Evolutionary conservation across 75 land plant species (phyloP).

Genomic region (Cupressus sempervirens): DNA sequence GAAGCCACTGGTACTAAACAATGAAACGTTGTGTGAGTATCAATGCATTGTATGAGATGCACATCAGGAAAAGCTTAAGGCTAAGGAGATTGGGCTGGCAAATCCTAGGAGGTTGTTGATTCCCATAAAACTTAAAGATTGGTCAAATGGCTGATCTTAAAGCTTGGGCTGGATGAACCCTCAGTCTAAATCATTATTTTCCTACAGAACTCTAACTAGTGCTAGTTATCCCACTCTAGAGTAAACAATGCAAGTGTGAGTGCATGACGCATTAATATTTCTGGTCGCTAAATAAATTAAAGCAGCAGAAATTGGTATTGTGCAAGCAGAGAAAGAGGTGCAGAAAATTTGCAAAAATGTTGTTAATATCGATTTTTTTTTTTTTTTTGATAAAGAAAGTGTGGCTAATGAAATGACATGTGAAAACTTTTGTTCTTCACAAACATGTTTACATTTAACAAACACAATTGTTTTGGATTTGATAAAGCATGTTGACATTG

Average conservation of each 20-base stretch:
- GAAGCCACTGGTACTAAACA: no score
- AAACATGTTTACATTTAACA: not conserved
- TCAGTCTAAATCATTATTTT: not conserved
- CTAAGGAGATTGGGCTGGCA: no score
- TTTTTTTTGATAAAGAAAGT: not conserved
- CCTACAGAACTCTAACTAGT: not conserved
- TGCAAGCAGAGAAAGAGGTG: no score
- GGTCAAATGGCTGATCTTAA: no score
- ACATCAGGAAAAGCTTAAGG: no score
- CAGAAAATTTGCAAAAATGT: not conserved
- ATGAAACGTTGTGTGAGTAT: no score
- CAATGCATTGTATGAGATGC: no score
- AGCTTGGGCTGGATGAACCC: not conserved
- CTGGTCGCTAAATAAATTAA: not conserved
- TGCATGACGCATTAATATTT: not conserved
- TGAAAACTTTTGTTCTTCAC: not conserved
- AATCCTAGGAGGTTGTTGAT: no score
- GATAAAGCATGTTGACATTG: constrained; percentile 8
- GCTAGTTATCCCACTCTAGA: not conserved
- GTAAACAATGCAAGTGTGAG: not conserved
- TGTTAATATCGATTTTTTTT: not conserved
- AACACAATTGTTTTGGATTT: not conserved
- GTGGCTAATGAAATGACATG: not conserved
- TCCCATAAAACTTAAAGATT: no score
- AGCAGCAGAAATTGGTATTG: no score